Base-by-base conservation (phyloP, 2,329 filamentous ascomycete species). In the Alternaria brassicae region DNA sequence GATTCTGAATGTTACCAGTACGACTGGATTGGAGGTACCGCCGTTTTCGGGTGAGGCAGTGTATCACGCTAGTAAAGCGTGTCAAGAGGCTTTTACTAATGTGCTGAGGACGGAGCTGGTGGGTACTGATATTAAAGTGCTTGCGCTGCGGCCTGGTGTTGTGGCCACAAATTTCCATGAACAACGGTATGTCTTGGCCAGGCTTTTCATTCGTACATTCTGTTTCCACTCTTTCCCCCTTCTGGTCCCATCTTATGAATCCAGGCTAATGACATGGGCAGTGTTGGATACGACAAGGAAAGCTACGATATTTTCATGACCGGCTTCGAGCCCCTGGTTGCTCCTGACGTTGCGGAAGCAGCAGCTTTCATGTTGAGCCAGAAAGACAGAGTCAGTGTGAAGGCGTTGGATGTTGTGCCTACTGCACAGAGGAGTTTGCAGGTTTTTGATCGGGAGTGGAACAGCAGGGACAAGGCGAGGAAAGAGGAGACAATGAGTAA, bases 11-110 rank as follows among this genome's bases (percentile, higher is more conserved):
- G 69, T 84, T 12, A 82, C 83, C 0, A 82, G 79, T 0, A 77
- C 78, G 0, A 84, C 82, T 0, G 82, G 74, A 0, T 71, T 84
- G 0, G 82, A 84, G 58, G 78, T 78, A 0, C 82, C 82, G 0
- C 82, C 82, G 0, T 84, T 84, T 50, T 72, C 79, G 0, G 82
- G 82, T 12, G 82, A 84, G 62, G 78, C 81, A 0, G 81, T 85
- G 8, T 82, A 84, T 53, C 81, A 84, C 58, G 75, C 81, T 4
- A 79, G 73, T 60, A 84, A 83, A 62, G 81, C 81, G 0, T 75
- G 72, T 3, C 81, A 82, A 51, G 82, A 85, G 54, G 82, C 71
- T 0, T 84, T 85, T 60, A 81, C 80, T 0, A 83, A 85, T 54
- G 77, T 78, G 1, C 73, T 85, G 9, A 72, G 83, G 0, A 83